These are phyloP conservation scores for Aspergillus sp. DNA, from an alignment of 2,329 filamentous ascomycete genomes.

Conservation along the genomic window DNA sequence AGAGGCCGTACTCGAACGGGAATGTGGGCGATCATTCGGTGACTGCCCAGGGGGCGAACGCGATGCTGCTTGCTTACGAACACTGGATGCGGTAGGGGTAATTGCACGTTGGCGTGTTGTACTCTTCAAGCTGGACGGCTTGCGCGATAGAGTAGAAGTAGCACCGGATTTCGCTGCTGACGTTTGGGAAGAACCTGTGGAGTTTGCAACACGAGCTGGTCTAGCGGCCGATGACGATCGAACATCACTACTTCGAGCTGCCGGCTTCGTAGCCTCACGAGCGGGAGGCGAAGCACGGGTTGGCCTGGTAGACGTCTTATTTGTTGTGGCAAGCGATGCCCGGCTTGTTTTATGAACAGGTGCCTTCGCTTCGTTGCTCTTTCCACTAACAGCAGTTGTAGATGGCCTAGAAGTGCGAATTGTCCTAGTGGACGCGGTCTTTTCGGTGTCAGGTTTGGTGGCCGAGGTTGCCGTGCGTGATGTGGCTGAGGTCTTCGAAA, in stretches of 20 bases:
- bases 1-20: conserved; percentile 39
- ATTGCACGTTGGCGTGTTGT: conserved; percentile 24
- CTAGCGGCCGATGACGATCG: conserved; percentile 42
- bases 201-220: conserved; percentile 40
- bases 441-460: conserved; percentile 19
- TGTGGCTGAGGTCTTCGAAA: conserved; percentile 21
- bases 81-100: conserved; percentile 23
- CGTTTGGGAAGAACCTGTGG: conserved; percentile 42
- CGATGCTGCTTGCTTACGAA: conserved; percentile 33
- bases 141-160: conserved; percentile 30
- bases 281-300: conserved; percentile 30
- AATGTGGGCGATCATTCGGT: conserved; percentile 38
- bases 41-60: conserved; percentile 32
- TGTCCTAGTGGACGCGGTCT: conserved; percentile 14
- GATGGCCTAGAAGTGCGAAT: conserved; percentile 26
- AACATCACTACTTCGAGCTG: conserved; percentile 28
- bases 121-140: conserved; percentile 36
- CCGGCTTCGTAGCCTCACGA: conserved; percentile 27
- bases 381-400: conserved; percentile 25
- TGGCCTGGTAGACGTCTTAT: conserved; percentile 27
- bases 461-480: conserved; percentile 23
- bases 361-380: conserved; percentile 30
- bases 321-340: conserved; percentile 28
- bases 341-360: conserved; percentile 33
- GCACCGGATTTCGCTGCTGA: conserved; percentile 35